These are phyloP conservation scores for Rhizopogon vesiculosus DNA, from an alignment of 768 basidiomycete species.

Conservation along the genomic window DNA sequence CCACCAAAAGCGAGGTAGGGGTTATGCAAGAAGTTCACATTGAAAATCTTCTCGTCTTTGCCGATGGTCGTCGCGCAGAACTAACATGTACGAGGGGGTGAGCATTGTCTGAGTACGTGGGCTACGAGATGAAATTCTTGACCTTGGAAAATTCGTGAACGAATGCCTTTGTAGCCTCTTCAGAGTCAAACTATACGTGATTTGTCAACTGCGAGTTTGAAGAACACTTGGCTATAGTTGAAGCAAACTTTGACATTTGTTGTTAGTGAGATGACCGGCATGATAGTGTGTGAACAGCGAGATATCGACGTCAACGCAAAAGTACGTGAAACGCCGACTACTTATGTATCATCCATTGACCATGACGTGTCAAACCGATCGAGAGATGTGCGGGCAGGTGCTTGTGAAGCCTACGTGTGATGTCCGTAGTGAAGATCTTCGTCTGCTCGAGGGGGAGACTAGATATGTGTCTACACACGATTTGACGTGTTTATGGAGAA, in stretches of 20 bases:
- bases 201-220: not conserved
- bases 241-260: slow-evolving; percentile 32
- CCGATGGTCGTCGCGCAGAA: slow-evolving; percentile 45
- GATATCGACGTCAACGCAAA: no score
- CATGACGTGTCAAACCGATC: no score
- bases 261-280: slow-evolving; percentile 35
- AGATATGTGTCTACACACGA: no score
- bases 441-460: no score
- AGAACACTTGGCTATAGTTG: not conserved
- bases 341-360: no score
- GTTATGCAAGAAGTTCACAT: slow-evolving; percentile 51
- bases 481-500: no score
- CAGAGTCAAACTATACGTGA: slow-evolving; percentile 10
- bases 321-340: no score
- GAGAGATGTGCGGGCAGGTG: no score
- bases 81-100: slow-evolving; percentile 25
- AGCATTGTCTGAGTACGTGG: not conserved
- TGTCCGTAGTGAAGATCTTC: no score
- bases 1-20: slow-evolving; percentile 58
- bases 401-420: no score
- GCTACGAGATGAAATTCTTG: not conserved
- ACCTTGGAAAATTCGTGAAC: slow-evolving; percentile 57
- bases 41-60: slow-evolving; percentile 54
- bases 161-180: slow-evolving; percentile 29
- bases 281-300: slow-evolving; percentile 4